A percentile compares a stretch with the other conserved stretches of the same genome.
phyloP scores from a whole-genome alignment of 2,329 filamentous ascomycete genomes.

The Pseudogymnoascus destructans region DNA sequence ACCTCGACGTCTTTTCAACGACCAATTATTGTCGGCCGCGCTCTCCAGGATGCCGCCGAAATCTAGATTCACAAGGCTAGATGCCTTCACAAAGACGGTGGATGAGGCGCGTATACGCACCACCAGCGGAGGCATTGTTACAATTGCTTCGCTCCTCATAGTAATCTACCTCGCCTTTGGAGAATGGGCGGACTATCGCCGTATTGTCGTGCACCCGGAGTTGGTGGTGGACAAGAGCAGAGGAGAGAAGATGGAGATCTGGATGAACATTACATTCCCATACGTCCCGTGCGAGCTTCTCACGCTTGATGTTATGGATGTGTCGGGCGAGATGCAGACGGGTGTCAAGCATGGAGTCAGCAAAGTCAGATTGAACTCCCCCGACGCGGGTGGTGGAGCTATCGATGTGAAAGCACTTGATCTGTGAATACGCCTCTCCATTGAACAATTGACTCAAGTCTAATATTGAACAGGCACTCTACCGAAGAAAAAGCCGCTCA shows the following conservation, averaged over 20 bases:
- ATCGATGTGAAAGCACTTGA: slow-evolving; percentile 58
- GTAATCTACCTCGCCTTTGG: slow-evolving; percentile 84
- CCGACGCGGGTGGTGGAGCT: slow-evolving; percentile 59
- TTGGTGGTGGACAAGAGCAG: slow-evolving; percentile 91
- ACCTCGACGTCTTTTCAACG: neutral
- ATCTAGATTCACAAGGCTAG: slow-evolving; percentile 88
- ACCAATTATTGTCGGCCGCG: neutral
- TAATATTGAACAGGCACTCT: slow-evolving; percentile 39
- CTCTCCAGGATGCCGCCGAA: slow-evolving; percentile 61
- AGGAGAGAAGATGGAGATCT: slow-evolving; percentile 98
- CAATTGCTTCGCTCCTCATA: slow-evolving; percentile 75
- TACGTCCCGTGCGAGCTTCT: slow-evolving; percentile 87
- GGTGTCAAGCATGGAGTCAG: slow-evolving; percentile 85
- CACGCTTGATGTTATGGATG: slow-evolving; percentile 97
- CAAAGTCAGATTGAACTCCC: slow-evolving; percentile 70
- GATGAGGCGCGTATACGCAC: slow-evolving; percentile 95
- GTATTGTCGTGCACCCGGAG: slow-evolving; percentile 77
- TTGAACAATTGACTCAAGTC: slow-evolving; percentile 15
- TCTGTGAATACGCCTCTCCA: slow-evolving; percentile 37
- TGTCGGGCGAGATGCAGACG: slow-evolving; percentile 91
- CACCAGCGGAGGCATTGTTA: slow-evolving; percentile 89
- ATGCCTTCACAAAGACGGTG: slow-evolving; percentile 98
- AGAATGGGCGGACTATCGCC: slow-evolving; percentile 90
- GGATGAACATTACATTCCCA: slow-evolving; percentile 93
- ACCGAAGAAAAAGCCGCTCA: slow-evolving; percentile 59